Evolutionary conservation across 2,329 filamentous ascomycete genomes (phyloP), one percentile per base, ranked within the genome.

Genomic region (Parastagonospora nodorum): DNA sequence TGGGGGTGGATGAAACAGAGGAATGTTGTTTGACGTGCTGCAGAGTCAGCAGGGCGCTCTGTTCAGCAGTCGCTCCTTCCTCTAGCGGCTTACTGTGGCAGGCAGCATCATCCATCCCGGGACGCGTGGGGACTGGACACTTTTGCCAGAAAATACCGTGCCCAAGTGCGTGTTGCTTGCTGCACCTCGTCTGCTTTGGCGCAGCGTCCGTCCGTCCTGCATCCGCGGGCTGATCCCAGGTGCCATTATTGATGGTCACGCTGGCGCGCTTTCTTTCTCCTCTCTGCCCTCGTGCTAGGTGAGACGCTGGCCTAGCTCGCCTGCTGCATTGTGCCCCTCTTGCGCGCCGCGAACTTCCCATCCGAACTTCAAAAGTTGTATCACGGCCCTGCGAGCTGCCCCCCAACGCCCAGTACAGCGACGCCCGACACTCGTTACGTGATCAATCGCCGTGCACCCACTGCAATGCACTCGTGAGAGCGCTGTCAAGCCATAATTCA

Each of bases 401-500:
- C 39, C 31, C 45, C 39, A 30, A 44, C 45, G 33, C 45, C 12
- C 38, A 39, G 27, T 11, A 35, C 37, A 33, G 14, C 48, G 31
- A 6, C 48, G 39, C 48, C 42, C 45, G 36, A 51, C 60, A 39
- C 57, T 56, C 62, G 52, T 53, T 58, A 46, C 59, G 47, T 48
- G 24, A 50, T 55, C 65, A 69, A 69, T 70, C 61, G 63, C 63
- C 61, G 51, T 38, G 28, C 45, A 43, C 32, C 33, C 52, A 50
- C 46, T 52, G 59, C 61, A 45, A 73, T 73, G 68, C 65, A 57
- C 29, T 37, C 31, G 48, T 35, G 27, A 16, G 30, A 40, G 33
- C 40, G 24, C 42, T n/a, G 30, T 11, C 31, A 9, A 19, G 19
- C 36, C 32, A 16, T 32, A 12, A 11, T 12, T 28, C 19, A 19